Percentiles rank a stretch among this genome's conserved stretches.
Evolutionary conservation across 805 yeast genomes (phyloP).

Genomic region (Lipomyces lipofer): DNA sequence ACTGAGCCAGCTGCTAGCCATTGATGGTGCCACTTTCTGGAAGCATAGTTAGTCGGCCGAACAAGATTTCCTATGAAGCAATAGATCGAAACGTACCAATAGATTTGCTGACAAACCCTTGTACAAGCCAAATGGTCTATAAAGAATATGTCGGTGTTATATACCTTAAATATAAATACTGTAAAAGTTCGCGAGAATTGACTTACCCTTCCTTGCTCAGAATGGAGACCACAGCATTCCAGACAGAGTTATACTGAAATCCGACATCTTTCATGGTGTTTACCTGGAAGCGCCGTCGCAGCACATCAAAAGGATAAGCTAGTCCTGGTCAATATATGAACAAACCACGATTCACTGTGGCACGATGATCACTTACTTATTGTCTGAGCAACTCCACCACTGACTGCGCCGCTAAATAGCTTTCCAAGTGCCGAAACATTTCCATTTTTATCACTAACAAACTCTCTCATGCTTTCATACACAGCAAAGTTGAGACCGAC

Average conservation of each 20-base stretch:
- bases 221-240: constrained; percentile 71
- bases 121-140: constrained; percentile 61
- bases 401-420: constrained; percentile 74
- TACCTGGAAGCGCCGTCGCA: constrained; percentile 89
- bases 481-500: constrained; percentile 90
- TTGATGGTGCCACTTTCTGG: constrained; percentile 88
- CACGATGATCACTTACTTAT: constrained; percentile 42
- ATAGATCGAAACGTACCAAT: constrained; percentile 16
- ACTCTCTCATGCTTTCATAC: constrained; percentile 76
- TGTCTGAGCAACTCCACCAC: constrained; percentile 90
- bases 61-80: neutral
- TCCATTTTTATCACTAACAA: constrained; percentile 42
- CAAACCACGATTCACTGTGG: neutral
- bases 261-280: constrained; percentile 80
- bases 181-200: constrained; percentile 60
- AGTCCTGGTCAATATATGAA: neutral
- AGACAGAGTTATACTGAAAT: constrained; percentile 73
- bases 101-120: constrained; percentile 48
- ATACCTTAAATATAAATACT: constrained; percentile 74
- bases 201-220: constrained; percentile 66
- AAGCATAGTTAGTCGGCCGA: constrained; percentile 46
- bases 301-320: constrained; percentile 84
- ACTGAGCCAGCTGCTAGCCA: constrained; percentile 94
- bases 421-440: constrained; percentile 53
- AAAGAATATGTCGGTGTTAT: constrained; percentile 57